Evolutionary conservation across 1,284 basidiomycete genomes (phyloP).

Genomic region (Ustilago vetiveriae): DNA sequence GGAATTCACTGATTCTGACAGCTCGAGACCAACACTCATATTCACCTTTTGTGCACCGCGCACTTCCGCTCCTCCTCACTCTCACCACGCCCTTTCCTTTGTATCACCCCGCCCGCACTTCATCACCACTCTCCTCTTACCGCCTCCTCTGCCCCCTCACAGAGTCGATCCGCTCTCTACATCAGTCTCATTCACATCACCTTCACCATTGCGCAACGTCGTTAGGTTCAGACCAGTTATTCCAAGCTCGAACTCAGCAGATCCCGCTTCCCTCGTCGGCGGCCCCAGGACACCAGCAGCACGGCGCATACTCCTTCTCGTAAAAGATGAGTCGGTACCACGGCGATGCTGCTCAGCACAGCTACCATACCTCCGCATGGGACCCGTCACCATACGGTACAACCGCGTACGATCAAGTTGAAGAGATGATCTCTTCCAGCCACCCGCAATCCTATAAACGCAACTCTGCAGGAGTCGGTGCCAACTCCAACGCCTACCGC

Average conservation of each 20-base stretch:
- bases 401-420: slow-evolving; percentile 28
- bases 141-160: neutral
- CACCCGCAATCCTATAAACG: slow-evolving; percentile 5
- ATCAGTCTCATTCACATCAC: no score
- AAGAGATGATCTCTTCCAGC: slow-evolving; percentile 4
- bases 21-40: slow-evolving; percentile 12
- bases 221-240: no score
- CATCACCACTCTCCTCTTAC: neutral
- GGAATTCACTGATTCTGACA: no score
- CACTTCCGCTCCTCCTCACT: no score
- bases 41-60: no score
- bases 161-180: no score
- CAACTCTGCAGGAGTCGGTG: slow-evolving; percentile 35
- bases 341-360: slow-evolving; percentile 31
- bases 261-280: no score
- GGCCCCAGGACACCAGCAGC: no score
- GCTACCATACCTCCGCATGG: slow-evolving; percentile 39
- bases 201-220: neutral
- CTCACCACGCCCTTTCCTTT: no score
- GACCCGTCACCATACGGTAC: slow-evolving; percentile 34
- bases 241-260: no score
- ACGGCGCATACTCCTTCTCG: no score
- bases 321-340: slow-evolving; percentile 29
- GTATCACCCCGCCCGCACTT: neutral
- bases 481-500: slow-evolving; percentile 37